phyloP scores from a whole-genome alignment of 148 eudicot genomes.

The Vaccinium corymbosum region DNA sequence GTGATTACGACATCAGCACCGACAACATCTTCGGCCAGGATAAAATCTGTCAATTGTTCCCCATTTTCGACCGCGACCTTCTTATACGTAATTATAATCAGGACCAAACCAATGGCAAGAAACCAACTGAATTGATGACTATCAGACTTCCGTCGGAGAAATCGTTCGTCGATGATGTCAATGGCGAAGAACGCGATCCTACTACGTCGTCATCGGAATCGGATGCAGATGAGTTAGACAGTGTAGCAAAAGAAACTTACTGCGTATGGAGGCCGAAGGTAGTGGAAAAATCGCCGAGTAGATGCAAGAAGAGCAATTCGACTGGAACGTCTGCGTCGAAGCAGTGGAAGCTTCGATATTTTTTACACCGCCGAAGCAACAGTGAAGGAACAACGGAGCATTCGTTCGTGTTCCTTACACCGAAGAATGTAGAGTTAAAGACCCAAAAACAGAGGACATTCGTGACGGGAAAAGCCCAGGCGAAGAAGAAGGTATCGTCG shows the following conservation, averaged over 20 bases:
- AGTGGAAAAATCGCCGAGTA: slow-evolving; percentile 24
- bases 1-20: neutral
- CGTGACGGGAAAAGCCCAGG: neutral
- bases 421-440: slow-evolving; percentile 16
- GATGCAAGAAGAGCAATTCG: slow-evolving; percentile 52
- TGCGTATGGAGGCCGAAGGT: slow-evolving; percentile 45
- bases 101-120: neutral
- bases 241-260: slow-evolving; percentile 31
- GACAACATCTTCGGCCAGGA: slow-evolving; percentile 6
- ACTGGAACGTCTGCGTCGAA: slow-evolving; percentile 37
- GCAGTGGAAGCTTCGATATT: slow-evolving; percentile 35
- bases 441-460: neutral
- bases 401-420: slow-evolving; percentile 31
- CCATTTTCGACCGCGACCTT: slow-evolving; percentile 26
- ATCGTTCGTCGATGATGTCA: slow-evolving; percentile 19
- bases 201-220: neutral
- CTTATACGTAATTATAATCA: neutral
- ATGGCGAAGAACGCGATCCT: slow-evolving; percentile 15
- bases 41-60: neutral
- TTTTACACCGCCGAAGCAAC: slow-evolving; percentile 39
- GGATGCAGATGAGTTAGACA: slow-evolving; percentile 36
- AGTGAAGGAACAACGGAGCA: slow-evolving; percentile 40
- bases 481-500: slow-evolving; percentile 22
- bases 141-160: slow-evolving; percentile 24
- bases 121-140: neutral